These are phyloP conservation scores for Chaetomiaceae sp. DNA, from an alignment of 2,329 filamentous ascomycete species.

Conservation along the genomic window DNA sequence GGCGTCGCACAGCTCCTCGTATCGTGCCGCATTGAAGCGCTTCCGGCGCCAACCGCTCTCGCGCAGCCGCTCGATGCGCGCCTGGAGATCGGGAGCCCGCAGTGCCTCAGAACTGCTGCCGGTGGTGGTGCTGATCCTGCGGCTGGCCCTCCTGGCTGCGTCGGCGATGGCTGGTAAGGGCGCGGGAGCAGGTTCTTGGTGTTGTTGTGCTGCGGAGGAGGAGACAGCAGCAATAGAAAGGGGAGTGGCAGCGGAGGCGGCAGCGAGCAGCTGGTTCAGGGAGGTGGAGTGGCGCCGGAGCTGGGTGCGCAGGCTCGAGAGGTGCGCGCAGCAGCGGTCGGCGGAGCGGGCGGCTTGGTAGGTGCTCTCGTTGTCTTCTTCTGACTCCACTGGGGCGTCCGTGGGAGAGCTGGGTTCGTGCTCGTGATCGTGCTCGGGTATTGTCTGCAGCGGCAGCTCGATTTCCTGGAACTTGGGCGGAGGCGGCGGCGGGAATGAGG, in stretches of 20 bases:
- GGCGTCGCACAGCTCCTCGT: slow-evolving; percentile 46
- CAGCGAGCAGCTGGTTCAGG: slow-evolving; percentile 39
- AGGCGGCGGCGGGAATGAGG: slow-evolving; percentile 14
- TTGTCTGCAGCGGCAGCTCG: slow-evolving; percentile 18
- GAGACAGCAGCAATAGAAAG: no score
- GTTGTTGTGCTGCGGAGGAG: background rate
- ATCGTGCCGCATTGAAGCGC: slow-evolving; percentile 48
- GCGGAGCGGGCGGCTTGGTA: slow-evolving; percentile 39
- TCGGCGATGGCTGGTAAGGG: no score
- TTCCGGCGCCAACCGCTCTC: slow-evolving; percentile 50
- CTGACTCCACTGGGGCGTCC: slow-evolving; percentile 1
- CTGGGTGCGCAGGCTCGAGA: slow-evolving; percentile 43
- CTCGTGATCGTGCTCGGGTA: slow-evolving; percentile 15
- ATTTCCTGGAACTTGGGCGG: slow-evolving; percentile 19
- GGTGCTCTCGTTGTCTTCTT: slow-evolving; percentile 19
- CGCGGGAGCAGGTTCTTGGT: no score
- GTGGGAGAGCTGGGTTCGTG: slow-evolving; percentile 1
- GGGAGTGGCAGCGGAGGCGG: no score
- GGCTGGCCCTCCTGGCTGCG: no score
- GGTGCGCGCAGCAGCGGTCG: slow-evolving; percentile 44
- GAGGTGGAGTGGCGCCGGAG: slow-evolving; percentile 42
- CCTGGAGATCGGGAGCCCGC: slow-evolving; percentile 44
- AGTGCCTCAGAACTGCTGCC: no score
- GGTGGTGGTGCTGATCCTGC: no score
- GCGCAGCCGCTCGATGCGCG: slow-evolving; percentile 49